Evolutionary conservation across 1,139 yeast genomes (phyloP), one percentile per base, ranked within the genome.

Genomic region (Taphrina flavorubra): DNA sequence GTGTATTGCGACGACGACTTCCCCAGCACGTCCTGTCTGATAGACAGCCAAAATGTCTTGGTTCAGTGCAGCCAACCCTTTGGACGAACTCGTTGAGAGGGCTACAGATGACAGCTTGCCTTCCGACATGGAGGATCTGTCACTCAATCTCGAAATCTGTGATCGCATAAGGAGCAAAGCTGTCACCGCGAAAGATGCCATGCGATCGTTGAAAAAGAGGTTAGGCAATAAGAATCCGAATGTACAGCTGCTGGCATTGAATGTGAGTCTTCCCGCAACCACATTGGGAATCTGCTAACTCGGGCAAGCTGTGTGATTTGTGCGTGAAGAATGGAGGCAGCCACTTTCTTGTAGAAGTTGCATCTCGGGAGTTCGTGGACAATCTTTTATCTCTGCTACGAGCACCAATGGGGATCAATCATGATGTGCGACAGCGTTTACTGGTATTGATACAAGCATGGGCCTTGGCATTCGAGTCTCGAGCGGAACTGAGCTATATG

Each of bases 241-340:
- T 77, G 84, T 87, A 40, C 89, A 90, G 74, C 82, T 86, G 49
- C 85, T 94, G 10, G 83, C 92, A 0, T 83, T 96, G 75, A 72
- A 73, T 70, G 74, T 72, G 47, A 14, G 42, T 39, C 65, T 39
- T 5, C 39, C 1, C n/a, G 31, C 11, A 2, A 20, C 4, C 7
- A 49, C n/a, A 25, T 25, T 2, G 4, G 4, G 31, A 4, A 25
- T 25, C 8, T 44, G 47, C 47, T 44, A n/a, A 44, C n/a, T 2
- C 6, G n/a, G 16, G 11, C 14, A 89, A 88, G 75, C 81, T 95
- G 72, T 82, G 87, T 34, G 98, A 94, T 75, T 84, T 91, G 60
- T 90, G 97, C 78, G 89, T 94, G 69, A 94, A 95, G 80, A 94
- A 95, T 77, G 92, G 97, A 63, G 99, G 99, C 7, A 82, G 82